Conservation (phyloP, 2,329 filamentous ascomycete genomes). For the Beauveria varroae region DNA sequence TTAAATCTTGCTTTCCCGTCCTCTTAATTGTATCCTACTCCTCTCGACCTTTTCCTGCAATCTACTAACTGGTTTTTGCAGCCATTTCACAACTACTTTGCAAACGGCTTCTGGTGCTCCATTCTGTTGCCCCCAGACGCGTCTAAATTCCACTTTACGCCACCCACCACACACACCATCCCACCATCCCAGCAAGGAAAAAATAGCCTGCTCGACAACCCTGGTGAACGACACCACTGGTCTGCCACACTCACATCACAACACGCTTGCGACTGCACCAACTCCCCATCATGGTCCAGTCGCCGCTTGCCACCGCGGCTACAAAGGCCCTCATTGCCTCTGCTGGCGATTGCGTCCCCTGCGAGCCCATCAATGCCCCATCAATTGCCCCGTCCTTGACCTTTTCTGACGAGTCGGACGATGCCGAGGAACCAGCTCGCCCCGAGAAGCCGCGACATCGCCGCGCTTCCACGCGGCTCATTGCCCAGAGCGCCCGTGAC, state of each 20-base stretch:
- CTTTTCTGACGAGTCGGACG: slow-evolving; percentile 56
- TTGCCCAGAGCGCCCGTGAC: slow-evolving; percentile 55
- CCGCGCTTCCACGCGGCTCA: slow-evolving; percentile 62
- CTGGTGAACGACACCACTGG: background rate
- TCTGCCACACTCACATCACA: background rate
- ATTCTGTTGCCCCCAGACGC: background rate
- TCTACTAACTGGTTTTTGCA: background rate
- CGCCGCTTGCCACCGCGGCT: slow-evolving; percentile 16
- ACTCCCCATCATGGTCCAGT: slow-evolving; percentile 23
- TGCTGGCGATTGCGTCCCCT: slow-evolving; percentile 33
- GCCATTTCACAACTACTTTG: background rate
- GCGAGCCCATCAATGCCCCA: slow-evolving; percentile 32
- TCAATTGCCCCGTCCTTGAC: slow-evolving; percentile 55
- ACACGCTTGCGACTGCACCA: background rate
- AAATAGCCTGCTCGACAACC: background rate
- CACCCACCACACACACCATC: slow-evolving; percentile 8
- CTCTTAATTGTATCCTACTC: background rate
- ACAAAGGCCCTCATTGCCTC: slow-evolving; percentile 34
- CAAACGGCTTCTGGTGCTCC: background rate
- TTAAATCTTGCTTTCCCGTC: background rate
- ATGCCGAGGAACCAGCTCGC: slow-evolving; percentile 43
- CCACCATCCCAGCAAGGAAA: background rate
- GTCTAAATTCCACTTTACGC: slow-evolving; percentile 9
- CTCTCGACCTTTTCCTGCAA: background rate
- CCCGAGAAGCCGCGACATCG: slow-evolving; percentile 41